These are phyloP conservation scores for Myrica gale DNA, from an alignment of 306 rosid species.

Conservation along the genomic window DNA sequence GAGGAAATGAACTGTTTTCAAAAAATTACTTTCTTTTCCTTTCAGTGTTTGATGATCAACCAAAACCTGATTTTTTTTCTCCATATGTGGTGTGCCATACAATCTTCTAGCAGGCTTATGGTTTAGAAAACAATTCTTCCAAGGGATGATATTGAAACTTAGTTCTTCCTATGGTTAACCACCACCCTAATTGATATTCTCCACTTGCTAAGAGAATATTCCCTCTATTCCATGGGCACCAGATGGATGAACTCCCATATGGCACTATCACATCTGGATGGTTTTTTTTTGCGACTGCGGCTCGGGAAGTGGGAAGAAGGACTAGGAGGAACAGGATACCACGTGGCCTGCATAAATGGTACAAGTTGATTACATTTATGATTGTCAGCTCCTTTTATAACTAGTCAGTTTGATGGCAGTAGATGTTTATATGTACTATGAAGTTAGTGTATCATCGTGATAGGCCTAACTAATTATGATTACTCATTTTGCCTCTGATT, in stretches of 20 bases:
- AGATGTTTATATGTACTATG: background rate
- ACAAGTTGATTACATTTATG: constrained; percentile 26
- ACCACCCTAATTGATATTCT: background rate
- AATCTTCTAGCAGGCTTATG: background rate
- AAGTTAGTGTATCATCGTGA: background rate
- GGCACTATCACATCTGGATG: constrained; percentile 59
- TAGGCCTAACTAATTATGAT: constrained; percentile 2
- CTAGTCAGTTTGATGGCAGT: constrained; percentile 1
- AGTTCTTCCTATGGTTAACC: background rate
- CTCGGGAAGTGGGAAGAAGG: constrained; percentile 92
- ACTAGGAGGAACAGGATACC: constrained; percentile 71
- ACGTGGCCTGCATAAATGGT: constrained; percentile 85
- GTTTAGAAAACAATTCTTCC: background rate
- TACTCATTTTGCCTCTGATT: background rate
- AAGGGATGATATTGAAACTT: background rate
- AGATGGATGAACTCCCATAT: constrained; percentile 65
- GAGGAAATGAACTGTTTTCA: background rate
- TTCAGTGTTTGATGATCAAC: background rate
- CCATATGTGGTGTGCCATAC: too few relatives aligned
- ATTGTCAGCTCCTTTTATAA: constrained; percentile 13
- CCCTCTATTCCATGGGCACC: constrained; percentile 21
- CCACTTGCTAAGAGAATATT: background rate
- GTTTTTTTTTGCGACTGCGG: constrained; percentile 83
- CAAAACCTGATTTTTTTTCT: background rate
- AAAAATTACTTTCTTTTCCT: background rate